Conservation (phyloP, 2,329 filamentous ascomycete species). For the Aspergillus fischeri region DNA sequence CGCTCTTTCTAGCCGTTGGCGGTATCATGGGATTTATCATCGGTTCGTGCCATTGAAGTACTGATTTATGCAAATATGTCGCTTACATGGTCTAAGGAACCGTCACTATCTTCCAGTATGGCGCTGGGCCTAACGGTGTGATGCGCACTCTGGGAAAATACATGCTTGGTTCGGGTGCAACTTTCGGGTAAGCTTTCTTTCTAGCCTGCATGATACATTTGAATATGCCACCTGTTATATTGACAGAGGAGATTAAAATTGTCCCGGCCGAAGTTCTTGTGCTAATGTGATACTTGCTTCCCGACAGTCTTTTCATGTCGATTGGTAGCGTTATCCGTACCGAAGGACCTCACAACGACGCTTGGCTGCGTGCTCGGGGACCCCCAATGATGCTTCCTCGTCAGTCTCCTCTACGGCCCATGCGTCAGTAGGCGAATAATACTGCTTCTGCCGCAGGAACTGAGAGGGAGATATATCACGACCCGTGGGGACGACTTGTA, state of each 20-base stretch:
- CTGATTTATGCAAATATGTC: not conserved
- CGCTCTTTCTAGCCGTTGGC: slow-evolving; percentile 67
- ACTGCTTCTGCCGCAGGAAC: not conserved
- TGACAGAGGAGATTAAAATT: not conserved
- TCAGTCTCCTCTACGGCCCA: slow-evolving; percentile 32
- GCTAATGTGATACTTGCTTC: not conserved
- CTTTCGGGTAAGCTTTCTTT: slow-evolving; percentile 70
- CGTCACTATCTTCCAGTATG: slow-evolving; percentile 92
- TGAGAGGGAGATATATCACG: slow-evolving; percentile 1
- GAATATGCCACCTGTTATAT: not conserved
- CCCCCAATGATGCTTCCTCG: slow-evolving; percentile 66
- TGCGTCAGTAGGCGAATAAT: slow-evolving; percentile 26
- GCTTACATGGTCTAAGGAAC: slow-evolving; percentile 55
- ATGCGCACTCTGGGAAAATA: slow-evolving; percentile 94
- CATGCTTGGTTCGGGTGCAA: slow-evolving; percentile 91
- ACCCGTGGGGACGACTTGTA: slow-evolving; percentile 23
- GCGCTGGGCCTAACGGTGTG: slow-evolving; percentile 87
- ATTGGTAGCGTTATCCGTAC: slow-evolving; percentile 95
- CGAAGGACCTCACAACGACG: slow-evolving; percentile 73
- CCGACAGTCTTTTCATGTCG: slow-evolving; percentile 85
- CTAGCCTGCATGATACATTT: not conserved
- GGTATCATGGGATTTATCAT: slow-evolving; percentile 97
- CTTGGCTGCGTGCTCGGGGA: slow-evolving; percentile 70
- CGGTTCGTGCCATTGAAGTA: slow-evolving; percentile 53
- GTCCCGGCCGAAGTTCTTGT: not conserved